phyloP scores from a whole-genome alignment of 2,329 filamentous ascomycete genomes.

The Teratosphaeria viscida region DNA sequence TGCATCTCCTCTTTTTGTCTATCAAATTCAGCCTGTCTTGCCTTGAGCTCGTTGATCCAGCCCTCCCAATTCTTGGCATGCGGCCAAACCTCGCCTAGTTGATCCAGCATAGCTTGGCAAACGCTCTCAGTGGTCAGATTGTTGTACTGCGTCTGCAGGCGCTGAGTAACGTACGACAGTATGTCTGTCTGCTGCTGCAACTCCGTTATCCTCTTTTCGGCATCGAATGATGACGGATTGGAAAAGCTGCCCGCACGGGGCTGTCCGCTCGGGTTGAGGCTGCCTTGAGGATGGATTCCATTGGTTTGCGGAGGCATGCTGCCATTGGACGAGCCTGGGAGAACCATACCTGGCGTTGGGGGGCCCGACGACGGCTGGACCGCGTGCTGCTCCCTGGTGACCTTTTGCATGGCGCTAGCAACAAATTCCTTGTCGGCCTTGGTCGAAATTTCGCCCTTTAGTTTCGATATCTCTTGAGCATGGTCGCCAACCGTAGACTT shows the following conservation, averaged over 20 bases:
- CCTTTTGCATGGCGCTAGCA: background rate
- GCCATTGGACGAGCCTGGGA: background rate
- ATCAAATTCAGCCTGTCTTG: background rate
- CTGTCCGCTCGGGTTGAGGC: background rate
- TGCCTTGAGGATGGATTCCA: background rate
- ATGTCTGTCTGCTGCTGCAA: background rate
- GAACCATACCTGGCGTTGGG: background rate
- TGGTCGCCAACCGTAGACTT: background rate
- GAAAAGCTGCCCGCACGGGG: background rate
- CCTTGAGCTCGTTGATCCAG: background rate
- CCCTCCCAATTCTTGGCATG: slow-evolving; percentile 7
- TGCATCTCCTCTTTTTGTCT: background rate
- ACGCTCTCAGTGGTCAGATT: slow-evolving; percentile 18
- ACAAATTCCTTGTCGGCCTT: background rate
- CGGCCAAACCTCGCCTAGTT: slow-evolving; percentile 14
- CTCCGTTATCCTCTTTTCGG: background rate
- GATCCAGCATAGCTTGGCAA: slow-evolving; percentile 12
- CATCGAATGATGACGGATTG: background rate
- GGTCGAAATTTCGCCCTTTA: background rate
- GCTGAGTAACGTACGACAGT: background rate
- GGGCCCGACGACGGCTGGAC: background rate
- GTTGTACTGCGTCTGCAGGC: slow-evolving; percentile 12
- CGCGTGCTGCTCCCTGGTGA: background rate
- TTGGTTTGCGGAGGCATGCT: background rate
- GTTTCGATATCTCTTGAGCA: background rate